Conservation (phyloP, 129 eudicot genomes). For the Pittosporum tobira region DNA sequence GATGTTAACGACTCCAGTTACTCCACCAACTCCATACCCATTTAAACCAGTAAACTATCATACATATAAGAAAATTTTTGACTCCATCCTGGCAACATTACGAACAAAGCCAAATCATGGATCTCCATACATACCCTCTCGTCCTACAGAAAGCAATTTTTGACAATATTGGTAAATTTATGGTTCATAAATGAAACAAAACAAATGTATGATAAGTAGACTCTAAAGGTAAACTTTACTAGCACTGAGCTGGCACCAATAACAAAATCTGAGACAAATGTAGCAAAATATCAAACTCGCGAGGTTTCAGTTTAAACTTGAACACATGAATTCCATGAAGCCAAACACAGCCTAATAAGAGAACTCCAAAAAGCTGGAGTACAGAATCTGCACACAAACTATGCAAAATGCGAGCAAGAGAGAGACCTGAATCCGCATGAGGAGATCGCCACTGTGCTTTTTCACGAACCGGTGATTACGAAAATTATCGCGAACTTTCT, state of each 20-base stretch:
- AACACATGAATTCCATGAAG: too few species aligned
- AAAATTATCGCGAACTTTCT: slow-evolving; percentile 45
- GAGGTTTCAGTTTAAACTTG: too few species aligned
- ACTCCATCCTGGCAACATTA: background rate
- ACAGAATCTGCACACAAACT: background rate
- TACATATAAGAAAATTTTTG: too few species aligned
- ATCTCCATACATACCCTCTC: background rate
- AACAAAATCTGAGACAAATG: background rate
- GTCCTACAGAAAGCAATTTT: background rate
- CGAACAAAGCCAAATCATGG: background rate
- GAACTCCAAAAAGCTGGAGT: background rate
- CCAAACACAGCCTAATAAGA: background rate
- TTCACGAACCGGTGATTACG: slow-evolving; percentile 45
- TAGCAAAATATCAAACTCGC: too few species aligned
- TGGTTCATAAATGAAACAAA: background rate
- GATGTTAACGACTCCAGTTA: background rate
- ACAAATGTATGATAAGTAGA: too few species aligned
- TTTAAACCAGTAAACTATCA: background rate
- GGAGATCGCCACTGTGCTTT: slow-evolving; percentile 84
- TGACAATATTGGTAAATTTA: background rate
- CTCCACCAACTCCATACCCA: background rate
- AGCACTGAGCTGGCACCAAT: too few species aligned
- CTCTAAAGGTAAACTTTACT: too few species aligned
- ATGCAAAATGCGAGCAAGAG: background rate
- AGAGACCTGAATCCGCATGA: slow-evolving; percentile 80